These are phyloP conservation scores for Rhazya stricta DNA, from an alignment of 257 asterid species.

Conservation along the genomic window DNA sequence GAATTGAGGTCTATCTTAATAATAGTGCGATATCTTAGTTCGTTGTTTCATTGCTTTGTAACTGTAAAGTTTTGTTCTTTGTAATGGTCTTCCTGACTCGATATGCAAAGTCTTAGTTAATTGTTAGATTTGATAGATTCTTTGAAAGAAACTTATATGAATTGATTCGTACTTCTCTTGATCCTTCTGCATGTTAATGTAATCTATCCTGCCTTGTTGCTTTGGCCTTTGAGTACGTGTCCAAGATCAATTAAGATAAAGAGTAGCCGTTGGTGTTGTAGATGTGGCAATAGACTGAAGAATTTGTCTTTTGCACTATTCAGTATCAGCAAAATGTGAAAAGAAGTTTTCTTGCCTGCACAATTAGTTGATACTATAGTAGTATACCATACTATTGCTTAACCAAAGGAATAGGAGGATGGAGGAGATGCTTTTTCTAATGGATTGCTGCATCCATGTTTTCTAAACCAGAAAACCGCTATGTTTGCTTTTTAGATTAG, in stretches of 20 bases:
- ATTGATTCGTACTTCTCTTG: not conserved
- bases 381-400: not conserved
- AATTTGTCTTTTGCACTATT: not conserved
- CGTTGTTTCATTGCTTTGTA: not conserved
- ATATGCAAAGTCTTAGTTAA: not conserved
- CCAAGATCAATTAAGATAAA: not conserved
- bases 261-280: not conserved
- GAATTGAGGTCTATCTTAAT: not conserved
- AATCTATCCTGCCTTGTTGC: not conserved
- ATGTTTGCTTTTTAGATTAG: not conserved
- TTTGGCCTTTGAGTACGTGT: too few relatives aligned
- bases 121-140: not conserved
- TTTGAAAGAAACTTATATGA: not conserved
- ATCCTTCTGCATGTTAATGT: slow-evolving; percentile 2
- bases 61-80: not conserved
- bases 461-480: not conserved
- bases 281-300: not conserved
- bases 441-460: not conserved
- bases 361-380: not conserved
- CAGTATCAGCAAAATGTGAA: not conserved
- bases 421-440: not conserved
- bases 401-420: not conserved
- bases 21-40: not conserved
- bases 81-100: not conserved
- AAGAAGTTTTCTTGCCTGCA: not conserved